phyloP scores from a whole-genome alignment of 345 rosid species.

The Rhodomyrtus tomentosa region DNA sequence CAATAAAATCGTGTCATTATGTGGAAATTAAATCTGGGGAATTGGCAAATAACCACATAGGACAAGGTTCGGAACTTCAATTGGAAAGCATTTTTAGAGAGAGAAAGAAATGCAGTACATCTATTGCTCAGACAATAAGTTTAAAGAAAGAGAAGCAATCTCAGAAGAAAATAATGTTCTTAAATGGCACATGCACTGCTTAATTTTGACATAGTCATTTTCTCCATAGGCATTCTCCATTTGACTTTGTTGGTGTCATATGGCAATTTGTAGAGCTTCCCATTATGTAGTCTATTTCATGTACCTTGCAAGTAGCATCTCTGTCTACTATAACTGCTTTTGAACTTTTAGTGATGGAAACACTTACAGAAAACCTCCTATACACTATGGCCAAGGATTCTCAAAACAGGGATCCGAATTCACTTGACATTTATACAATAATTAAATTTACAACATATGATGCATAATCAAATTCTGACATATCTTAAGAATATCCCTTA shows the following conservation, averaged over 20 bases:
- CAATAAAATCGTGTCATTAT: not conserved
- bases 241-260: not conserved
- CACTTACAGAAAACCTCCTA: not conserved
- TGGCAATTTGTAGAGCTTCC: not conserved
- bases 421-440: not conserved
- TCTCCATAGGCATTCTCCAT: not conserved
- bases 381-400: not conserved
- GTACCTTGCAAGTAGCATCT: not conserved
- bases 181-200: not conserved
- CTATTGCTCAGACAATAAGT: not conserved
- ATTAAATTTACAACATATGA: not conserved
- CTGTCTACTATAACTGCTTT: not conserved
- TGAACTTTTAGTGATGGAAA: not conserved
- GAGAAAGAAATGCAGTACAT: not conserved
- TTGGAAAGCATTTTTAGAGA: not conserved
- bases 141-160: not conserved
- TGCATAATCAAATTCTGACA: not conserved
- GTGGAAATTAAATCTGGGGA: not conserved
- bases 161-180: not conserved
- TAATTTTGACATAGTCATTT: not conserved
- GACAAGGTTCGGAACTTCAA: not conserved
- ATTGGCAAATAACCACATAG: not conserved
- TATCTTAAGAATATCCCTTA: constrained; percentile 22
- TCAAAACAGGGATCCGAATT: not conserved
- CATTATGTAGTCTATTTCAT: not conserved